A percentile compares a stretch with the other conserved stretches of the same genome.
Evolutionary conservation across 192 early-diverging fungal species (phyloP).

Genomic region (Backusella parvicylindrica): DNA sequence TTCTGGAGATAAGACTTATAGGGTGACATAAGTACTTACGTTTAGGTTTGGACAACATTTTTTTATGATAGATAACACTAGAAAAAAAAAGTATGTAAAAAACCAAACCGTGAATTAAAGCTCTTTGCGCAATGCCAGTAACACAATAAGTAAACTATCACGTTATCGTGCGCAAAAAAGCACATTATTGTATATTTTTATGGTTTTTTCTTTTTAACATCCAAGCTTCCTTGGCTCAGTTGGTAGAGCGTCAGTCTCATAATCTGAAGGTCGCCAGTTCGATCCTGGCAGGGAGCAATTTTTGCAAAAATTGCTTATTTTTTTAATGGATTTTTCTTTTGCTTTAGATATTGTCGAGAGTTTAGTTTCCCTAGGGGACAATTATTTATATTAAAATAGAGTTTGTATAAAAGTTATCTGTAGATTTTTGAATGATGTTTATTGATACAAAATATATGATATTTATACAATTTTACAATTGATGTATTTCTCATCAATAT

Average conservation of each 20-base stretch:
- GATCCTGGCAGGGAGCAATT: slow-evolving; percentile 32
- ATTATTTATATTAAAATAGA: too few relatives aligned
- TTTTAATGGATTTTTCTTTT: too few relatives aligned
- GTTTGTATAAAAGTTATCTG: too few relatives aligned
- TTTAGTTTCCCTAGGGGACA: too few relatives aligned
- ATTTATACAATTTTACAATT: too few relatives aligned
- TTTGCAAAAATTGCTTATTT: too few relatives aligned
- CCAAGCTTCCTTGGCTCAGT: slow-evolving; percentile 32
- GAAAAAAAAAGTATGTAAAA: background rate
- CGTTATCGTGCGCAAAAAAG: too few relatives aligned
- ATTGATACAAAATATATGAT: too few relatives aligned
- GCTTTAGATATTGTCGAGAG: too few relatives aligned
- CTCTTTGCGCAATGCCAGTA: background rate
- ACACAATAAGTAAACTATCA: background rate
- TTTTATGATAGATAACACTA: background rate
- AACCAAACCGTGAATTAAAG: background rate
- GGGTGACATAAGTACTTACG: background rate
- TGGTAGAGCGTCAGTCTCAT: slow-evolving; percentile 40
- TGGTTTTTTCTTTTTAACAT: background rate
- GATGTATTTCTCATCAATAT: too few relatives aligned
- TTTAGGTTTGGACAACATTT: background rate
- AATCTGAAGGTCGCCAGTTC: slow-evolving; percentile 42
- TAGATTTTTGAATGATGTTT: too few relatives aligned
- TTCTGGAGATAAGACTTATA: background rate
- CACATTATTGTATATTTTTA: too few relatives aligned